These are phyloP conservation scores for Pichia occidentalis DNA, from an alignment of 805 yeast genomes.

Conservation along the genomic window DNA sequence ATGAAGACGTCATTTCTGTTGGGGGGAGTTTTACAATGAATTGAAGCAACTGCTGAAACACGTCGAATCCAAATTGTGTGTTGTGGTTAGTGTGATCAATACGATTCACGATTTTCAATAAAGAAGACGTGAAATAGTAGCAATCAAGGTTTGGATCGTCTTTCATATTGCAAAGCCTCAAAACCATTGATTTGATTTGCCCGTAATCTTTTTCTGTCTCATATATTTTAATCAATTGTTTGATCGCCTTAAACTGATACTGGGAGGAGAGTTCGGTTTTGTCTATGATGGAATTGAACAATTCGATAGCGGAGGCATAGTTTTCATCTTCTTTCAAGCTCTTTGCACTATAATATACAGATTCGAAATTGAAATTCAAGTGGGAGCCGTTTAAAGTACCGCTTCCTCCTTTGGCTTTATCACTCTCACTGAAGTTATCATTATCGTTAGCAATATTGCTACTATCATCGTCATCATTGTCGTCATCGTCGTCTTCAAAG, in stretches of 20 bases:
- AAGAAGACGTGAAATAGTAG: constrained; percentile 26
- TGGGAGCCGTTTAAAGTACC: constrained; percentile 4
- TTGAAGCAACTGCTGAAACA: constrained; percentile 23
- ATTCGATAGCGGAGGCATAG: constrained; percentile 20
- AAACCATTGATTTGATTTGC: constrained; percentile 14
- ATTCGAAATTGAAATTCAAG: constrained; percentile 22
- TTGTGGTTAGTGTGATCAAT: constrained; percentile 22
- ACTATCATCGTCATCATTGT: constrained; percentile 7
- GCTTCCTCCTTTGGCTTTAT: constrained; percentile 9
- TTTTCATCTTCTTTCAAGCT: constrained; percentile 29
- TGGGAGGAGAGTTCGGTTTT: constrained; percentile 8
- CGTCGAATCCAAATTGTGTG: constrained; percentile 13
- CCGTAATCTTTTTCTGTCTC: constrained; percentile 16
- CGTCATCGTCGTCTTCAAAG: constrained; percentile 27
- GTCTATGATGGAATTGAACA: constrained; percentile 20
- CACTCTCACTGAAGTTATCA: constrained; percentile 2
- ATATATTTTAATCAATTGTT: constrained; percentile 29
- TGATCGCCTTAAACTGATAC: constrained; percentile 29
- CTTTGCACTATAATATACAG: constrained; percentile 29
- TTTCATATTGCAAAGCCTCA: constrained; percentile 16
- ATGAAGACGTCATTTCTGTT: constrained; percentile 8
- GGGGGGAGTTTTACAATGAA: too few relatives aligned
- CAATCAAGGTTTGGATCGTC: constrained; percentile 15
- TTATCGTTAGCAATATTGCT: constrained; percentile 7
- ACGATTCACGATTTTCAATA: constrained; percentile 26